A percentile compares a stretch with the other conserved stretches of the same genome.
phyloP scores from a whole-genome alignment of 2,329 filamentous ascomycete genomes.

The Colletotrichum abscissum region DNA sequence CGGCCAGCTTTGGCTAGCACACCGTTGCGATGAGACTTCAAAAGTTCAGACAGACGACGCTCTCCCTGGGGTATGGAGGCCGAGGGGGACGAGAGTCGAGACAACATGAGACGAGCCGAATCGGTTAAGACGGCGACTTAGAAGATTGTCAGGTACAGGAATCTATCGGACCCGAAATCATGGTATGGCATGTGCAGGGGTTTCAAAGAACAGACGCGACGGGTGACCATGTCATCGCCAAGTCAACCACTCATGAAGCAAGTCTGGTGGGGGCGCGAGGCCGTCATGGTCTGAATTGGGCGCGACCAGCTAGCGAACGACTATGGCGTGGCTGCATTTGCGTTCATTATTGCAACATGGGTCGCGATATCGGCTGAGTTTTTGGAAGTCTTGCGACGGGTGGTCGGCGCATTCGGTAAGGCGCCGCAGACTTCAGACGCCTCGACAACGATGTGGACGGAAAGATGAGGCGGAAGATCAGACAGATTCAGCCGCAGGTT shows the following conservation, averaged over 20 bases:
- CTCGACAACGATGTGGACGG: neutral
- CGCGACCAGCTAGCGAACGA: neutral
- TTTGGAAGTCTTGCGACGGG: conserved; percentile 6
- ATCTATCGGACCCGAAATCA: neutral
- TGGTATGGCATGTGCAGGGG: conserved; percentile 14
- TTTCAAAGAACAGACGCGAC: neutral
- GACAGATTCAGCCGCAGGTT: conserved; percentile 32
- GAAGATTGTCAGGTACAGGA: conserved; percentile 23
- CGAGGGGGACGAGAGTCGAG: neutral
- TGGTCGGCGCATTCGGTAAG: neutral
- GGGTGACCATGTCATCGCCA: neutral
- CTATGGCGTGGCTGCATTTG: neutral
- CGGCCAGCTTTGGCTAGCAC: neutral
- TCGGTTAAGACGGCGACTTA: conserved; percentile 2
- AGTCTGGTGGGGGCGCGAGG: neutral
- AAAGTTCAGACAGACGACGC: neutral
- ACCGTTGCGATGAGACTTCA: neutral
- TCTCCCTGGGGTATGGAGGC: neutral
- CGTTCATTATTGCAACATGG: neutral
- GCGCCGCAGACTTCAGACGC: conserved; percentile 3
- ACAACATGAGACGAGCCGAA: conserved; percentile 21
- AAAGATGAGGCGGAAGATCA: conserved; percentile 34
- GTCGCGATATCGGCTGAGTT: conserved; percentile 3
- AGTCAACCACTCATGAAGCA: conserved; percentile 1
- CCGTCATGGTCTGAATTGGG: neutral